phyloP scores from a whole-genome alignment of 179 eudicot genomes.

The Silene noctiflora region DNA sequence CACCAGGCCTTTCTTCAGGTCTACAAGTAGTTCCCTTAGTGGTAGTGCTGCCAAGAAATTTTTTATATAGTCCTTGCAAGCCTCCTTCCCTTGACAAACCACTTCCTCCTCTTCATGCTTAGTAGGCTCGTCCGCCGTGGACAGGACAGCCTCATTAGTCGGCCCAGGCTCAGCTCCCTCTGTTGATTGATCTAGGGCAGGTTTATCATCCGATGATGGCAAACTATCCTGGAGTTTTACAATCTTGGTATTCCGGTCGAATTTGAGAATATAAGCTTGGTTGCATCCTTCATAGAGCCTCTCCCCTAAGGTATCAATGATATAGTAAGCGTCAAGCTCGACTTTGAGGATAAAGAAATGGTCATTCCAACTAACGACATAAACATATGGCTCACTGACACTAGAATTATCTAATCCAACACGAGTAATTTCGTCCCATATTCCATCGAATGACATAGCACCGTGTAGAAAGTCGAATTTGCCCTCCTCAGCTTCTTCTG shows the following conservation, averaged over 20 bases:
- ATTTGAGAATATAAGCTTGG: conserved; percentile 77
- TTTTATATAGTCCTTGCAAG: conserved; percentile 76
- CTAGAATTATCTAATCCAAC: conserved; percentile 23
- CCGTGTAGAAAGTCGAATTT: conserved; percentile 68
- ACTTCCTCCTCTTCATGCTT: conserved; percentile 24
- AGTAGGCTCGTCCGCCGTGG: conserved; percentile 17
- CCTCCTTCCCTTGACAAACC: conserved; percentile 65
- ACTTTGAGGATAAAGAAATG: conserved; percentile 78
- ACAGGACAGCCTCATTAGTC: conserved; percentile 18
- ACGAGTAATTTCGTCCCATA: conserved; percentile 73
- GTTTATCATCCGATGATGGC: conserved; percentile 33
- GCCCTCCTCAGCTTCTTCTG: conserved; percentile 55
- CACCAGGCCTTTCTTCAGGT: conserved; percentile 69
- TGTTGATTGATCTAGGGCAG: conserved; percentile 21
- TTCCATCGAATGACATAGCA: conserved; percentile 76
- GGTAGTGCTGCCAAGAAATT: conserved; percentile 84
- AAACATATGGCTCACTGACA: conserved; percentile 38
- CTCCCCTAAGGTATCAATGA: conserved; percentile 82
- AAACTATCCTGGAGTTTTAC: conserved; percentile 32
- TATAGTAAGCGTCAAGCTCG: conserved; percentile 66
- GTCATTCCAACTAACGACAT: conserved; percentile 80
- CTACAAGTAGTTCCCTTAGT: conserved; percentile 60
- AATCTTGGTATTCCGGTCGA: conserved; percentile 53
- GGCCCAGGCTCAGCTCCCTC: conserved; percentile 20
- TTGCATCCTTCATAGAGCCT: conserved; percentile 82